Base-by-base conservation (phyloP, 116 monocot species). In the Cymodocea nodosa region DNA sequence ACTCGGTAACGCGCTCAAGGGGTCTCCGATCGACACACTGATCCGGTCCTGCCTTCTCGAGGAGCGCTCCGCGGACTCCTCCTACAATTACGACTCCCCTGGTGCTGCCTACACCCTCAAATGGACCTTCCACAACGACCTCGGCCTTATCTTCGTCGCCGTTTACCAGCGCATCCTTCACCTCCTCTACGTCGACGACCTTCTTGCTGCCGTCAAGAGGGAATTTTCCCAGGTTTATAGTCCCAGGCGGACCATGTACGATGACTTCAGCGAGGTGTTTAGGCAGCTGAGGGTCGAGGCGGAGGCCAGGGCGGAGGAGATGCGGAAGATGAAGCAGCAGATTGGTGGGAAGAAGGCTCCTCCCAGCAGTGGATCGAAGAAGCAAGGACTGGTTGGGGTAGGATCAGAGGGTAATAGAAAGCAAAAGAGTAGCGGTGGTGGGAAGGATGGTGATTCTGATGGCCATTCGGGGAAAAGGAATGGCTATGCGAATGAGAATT, bases 41-140 rank as follows among this genome's bases (percentile, higher is more conserved):
- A 97, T 97, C 83, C 83, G 85, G 15, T 87, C 91, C 6, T 90
- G 87, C 80, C 91, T 97, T 36, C 83, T 97, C 13, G 95, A 90
- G 79, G 95, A 97, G 83, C 83, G 95, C 34, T 97, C 95, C 0
- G 95, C 95, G 34, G 85, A 85, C 11, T 36, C 81, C 15, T 74
- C 87, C 65, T 97, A 83, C 70, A 69, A 80, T 59, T 89, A 82
- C 60, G 89, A 94, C 35, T 80, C 74, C 20, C 76, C 75, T 22
- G 81, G 81, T 16, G 78, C 74, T n/a, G 68, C 86, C 51, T 90
- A 90, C 80, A 90, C 83, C 20, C 77, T 90, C 63, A 86, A 81
- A 49, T 90, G 95, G 95, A 75, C 91, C 59, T 95, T 95, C 75
- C 78, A 90, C 80, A 95, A 95, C 67, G 95, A 95, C 18, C 85